Evolutionary conservation across 2,329 filamentous ascomycete species (phyloP).

Genomic region (Trichoderma sp.): DNA sequence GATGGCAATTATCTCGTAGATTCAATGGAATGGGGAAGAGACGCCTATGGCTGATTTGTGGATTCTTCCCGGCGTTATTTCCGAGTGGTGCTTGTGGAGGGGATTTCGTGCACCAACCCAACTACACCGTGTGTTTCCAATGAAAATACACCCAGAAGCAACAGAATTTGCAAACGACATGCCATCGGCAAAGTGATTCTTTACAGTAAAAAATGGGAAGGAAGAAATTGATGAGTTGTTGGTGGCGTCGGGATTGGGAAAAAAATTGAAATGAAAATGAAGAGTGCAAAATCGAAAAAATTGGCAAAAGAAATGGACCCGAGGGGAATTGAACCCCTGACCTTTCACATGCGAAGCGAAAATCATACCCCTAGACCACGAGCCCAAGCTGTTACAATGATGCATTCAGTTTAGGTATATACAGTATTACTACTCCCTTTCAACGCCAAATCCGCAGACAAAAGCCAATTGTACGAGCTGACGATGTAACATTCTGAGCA

Average conservation of each 20-base stretch:
- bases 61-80: not conserved
- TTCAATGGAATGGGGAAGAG: not conserved
- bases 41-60: too few species aligned
- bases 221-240: not conserved
- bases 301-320: not conserved
- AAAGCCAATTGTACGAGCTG: not conserved
- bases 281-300: not conserved
- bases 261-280: not conserved
- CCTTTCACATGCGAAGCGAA: slow-evolving; percentile 10
- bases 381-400: not conserved
- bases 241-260: not conserved
- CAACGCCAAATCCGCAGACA: too few species aligned
- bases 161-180: not conserved
- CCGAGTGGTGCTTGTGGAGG: not conserved
- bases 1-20: not conserved
- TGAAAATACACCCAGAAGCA: not conserved
- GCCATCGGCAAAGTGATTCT: not conserved
- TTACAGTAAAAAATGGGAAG: not conserved
- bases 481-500: rapidly evolving
- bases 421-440: not conserved
- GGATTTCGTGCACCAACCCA: not conserved
- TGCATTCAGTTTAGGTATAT: not conserved
- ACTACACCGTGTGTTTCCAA: too few species aligned
- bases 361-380: slow-evolving; percentile 10
- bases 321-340: slow-evolving; percentile 10